Evolutionary conservation across 2,329 filamentous ascomycete genomes (phyloP).

Genomic region (Graphium sp.): DNA sequence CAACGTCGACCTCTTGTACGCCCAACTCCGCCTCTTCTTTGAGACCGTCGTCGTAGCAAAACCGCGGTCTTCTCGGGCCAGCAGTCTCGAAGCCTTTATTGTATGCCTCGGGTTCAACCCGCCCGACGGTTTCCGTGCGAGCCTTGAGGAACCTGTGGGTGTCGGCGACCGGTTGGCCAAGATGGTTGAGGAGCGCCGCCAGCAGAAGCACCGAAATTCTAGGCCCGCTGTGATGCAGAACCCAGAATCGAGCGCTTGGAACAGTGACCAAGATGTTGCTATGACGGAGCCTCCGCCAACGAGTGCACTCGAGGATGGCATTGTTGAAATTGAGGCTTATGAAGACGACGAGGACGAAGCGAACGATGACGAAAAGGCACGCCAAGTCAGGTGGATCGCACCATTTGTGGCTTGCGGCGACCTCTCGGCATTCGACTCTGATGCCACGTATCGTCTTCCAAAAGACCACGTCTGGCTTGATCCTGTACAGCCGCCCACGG

Average conservation of each 20-base stretch:
- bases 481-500: slow-evolving; percentile 87
- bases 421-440: slow-evolving; percentile 84
- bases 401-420: slow-evolving; percentile 97
- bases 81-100: slow-evolving; percentile 91
- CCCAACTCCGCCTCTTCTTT: slow-evolving; percentile 86
- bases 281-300: too few species aligned
- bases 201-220: too few species aligned
- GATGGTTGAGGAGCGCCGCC: slow-evolving; percentile 26
- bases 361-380: too few species aligned
- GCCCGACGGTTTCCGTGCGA: slow-evolving; percentile 58
- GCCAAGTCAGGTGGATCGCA: slow-evolving; percentile 58
- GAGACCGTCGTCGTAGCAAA: slow-evolving; percentile 77
- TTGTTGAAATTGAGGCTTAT: slow-evolving; percentile 11
- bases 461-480: slow-evolving; percentile 76
- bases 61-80: slow-evolving; percentile 84
- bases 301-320: too few species aligned
- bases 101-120: slow-evolving; percentile 83
- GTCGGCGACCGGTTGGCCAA: slow-evolving; percentile 36
- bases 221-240: slow-evolving; percentile 32
- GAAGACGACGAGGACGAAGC: slow-evolving; percentile 12
- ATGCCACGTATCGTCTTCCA: slow-evolving; percentile 83
- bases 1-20: slow-evolving; percentile 90
- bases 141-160: slow-evolving; percentile 58
- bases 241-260: slow-evolving; percentile 24
- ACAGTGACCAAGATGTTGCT: too few species aligned